Base-by-base conservation (phyloP, 2,329 filamentous ascomycete species). In the Diaporthe ilicicola region DNA sequence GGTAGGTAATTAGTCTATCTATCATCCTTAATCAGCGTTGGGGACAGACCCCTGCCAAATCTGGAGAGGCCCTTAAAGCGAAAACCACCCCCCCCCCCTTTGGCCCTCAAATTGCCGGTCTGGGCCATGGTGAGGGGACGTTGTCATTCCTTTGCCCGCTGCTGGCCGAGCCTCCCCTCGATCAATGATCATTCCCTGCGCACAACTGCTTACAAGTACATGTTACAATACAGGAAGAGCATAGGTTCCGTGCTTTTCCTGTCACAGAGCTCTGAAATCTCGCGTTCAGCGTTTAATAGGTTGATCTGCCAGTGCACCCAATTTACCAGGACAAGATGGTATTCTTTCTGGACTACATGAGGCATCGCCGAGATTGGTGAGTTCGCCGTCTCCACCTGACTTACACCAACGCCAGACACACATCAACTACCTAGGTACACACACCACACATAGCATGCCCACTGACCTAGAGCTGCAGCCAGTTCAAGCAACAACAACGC, bases 401-500 rank as follows among this genome's bases (percentile, higher is more conserved):
- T 61, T 48, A 27, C 29, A 27, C 66, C 37, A 59, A 13, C 42
- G n/a, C 48, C 59, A 67, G 37, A 64, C 22, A 62, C 24, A n/a
- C n/a, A n/a, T n/a, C n/a, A n/a, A n/a, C n/a, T n/a, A n/a, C n/a
- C n/a, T n/a, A n/a, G n/a, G n/a, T n/a, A n/a, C n/a, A 37, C 32
- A 22, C 74, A 24, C 17, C 19, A 51, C 27, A 50, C 29, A 13
- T 6, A 13, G 22, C 13, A 72, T 69, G 71, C 78, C 84, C 71
- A 83, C 76, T 84, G 71, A 84, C 76, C 73, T 34, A 8, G 27
- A 22, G 3, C 62, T 34, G 15, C 77, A 97, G 94, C 83, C 86
- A 90, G 76, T 88, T 89, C 80, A 98, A 98, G 84, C 93, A 96
- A 82, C 82, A 89, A 73, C 90, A 97, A 80, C 91, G 95, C 50